phyloP scores from a whole-genome alignment of 441 rosid genomes.

The Pelargonium exstipulatum region DNA sequence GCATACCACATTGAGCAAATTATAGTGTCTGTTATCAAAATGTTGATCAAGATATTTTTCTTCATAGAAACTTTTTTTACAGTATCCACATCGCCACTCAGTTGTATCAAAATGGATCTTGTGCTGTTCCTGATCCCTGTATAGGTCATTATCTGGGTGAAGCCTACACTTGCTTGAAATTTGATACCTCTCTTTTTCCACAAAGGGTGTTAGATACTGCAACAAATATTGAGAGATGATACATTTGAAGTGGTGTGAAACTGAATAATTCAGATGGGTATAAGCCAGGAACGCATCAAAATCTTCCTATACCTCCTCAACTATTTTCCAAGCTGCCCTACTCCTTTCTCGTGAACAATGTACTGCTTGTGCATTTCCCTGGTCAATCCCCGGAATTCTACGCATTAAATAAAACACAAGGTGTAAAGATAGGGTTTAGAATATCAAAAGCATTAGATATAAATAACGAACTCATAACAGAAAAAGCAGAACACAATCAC shows the following conservation, averaged over 20 bases:
- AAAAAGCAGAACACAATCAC: not conserved
- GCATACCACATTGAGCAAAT: conserved; percentile 38
- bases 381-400: conserved; percentile 33
- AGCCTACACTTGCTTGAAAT: conserved; percentile 36
- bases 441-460: not conserved
- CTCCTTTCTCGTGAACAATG: conserved; percentile 55
- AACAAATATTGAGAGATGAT: conserved; percentile 15
- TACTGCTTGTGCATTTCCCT: conserved; percentile 32
- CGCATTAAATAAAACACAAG: conserved; percentile 11
- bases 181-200: conserved; percentile 32
- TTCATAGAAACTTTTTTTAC: conserved; percentile 39
- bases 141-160: conserved; percentile 35
- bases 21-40: conserved; percentile 38
- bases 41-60: conserved; percentile 41
- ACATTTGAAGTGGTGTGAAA: not conserved
- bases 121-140: conserved; percentile 43
- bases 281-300: not conserved
- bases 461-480: not conserved
- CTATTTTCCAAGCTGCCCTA: conserved; percentile 40
- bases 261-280: not conserved
- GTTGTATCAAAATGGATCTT: conserved; percentile 31
- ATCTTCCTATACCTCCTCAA: conserved; percentile 34
- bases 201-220: conserved; percentile 42
- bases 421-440: not conserved
- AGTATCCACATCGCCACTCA: conserved; percentile 42